Base-by-base conservation (phyloP, 202 grass and related monocot genomes). In the Carex arenaria region DNA sequence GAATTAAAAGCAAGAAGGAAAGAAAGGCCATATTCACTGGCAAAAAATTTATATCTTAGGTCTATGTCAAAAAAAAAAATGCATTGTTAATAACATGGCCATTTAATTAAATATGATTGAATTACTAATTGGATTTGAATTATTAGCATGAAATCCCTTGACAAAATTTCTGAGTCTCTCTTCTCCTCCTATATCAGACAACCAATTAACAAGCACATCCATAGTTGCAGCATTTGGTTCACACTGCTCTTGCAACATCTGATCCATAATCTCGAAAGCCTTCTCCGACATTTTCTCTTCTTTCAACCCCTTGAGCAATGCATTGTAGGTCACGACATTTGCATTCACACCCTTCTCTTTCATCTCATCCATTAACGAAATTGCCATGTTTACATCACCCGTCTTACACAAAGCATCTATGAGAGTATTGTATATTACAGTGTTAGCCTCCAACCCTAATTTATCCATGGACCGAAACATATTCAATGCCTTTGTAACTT, bases 191-290 rank as follows among this genome's bases (percentile, higher is more conserved):
- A 93, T 91, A 34, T 18, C 56, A 43, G 84, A 60, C 18, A 98
- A 72, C 95, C 92, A 98, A 87, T 88, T 73, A 49, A 88, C 86
- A 73, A 95, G 90, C 81, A 98, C 18, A 85, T 91, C 87, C 77
- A 98, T 34, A 80, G 92, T 98, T 47, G 89, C 86, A 61, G 28
- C 87, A 88, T 95, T 80, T 73, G 95, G 92, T 22, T 23, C 85
- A 57, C 92, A 95, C 61, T 82, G 80, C 74, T 92, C 89, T 71
- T 86, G 79, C 63, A 10, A 86, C 90, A 98, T 98, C n/a, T 0
- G 52, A 81, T 98, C 80, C 90, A 95, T 89, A 53, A 95, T 32
- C 72, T 92, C 72, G 59, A 95, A 93, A 51, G 92, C 90, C 82
- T 90, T 91, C 11, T 82, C 86, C 4, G 70, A 10, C 86, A 91